These are phyloP conservation scores for Juglanconis juglandina DNA, from an alignment of 2,329 filamentous ascomycete genomes.

Conservation along the genomic window DNA sequence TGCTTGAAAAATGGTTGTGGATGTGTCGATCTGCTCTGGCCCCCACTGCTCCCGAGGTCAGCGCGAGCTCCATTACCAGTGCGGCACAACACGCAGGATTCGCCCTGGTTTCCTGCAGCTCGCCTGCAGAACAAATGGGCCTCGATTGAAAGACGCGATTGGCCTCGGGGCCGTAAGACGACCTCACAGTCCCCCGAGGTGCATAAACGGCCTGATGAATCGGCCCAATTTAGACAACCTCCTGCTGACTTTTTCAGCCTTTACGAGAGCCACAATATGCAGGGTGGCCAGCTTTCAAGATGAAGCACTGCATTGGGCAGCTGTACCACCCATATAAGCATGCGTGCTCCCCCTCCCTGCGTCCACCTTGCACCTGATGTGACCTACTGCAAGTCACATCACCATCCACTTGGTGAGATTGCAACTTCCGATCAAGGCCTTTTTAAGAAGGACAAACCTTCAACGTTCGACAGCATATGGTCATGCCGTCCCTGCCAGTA, in stretches of 20 bases:
- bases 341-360: neutral
- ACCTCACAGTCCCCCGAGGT: neutral
- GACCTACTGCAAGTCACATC: neutral
- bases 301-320: neutral
- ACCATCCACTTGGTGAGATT: neutral
- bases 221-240: constrained; percentile 7
- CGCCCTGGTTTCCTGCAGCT: neutral
- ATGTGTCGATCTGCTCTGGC: too few relatives aligned
- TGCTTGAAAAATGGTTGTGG: too few relatives aligned
- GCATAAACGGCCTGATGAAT: neutral
- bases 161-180: neutral
- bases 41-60: too few relatives aligned
- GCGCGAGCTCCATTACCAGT: neutral
- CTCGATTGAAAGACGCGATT: neutral
- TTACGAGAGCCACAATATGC: constrained; percentile 11
- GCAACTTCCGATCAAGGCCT: neutral
- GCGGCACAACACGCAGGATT: constrained; percentile 4
- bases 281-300: neutral
- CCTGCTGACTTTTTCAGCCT: neutral
- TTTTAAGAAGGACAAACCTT: neutral
- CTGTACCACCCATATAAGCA: constrained; percentile 1
- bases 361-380: neutral
- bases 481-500: neutral
- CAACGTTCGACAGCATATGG: neutral
- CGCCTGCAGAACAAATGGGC: neutral